A percentile compares a stretch with the other conserved stretches of the same genome.
Evolutionary conservation across 2,329 filamentous ascomycete species (phyloP).

Genomic region (Verticillium albo-atrum): DNA sequence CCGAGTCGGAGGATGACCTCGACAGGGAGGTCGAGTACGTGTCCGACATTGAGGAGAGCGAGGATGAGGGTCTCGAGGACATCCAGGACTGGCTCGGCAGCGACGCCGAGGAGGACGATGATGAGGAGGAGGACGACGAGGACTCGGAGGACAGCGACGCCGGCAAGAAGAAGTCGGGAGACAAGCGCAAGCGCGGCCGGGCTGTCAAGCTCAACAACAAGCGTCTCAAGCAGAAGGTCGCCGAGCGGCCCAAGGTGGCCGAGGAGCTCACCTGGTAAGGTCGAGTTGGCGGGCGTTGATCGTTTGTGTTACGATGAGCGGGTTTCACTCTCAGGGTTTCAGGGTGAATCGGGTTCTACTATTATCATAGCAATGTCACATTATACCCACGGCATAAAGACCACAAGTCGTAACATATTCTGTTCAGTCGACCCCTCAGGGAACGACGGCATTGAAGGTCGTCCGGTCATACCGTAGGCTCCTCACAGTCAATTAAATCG

Average conservation of each 20-base stretch:
- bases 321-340: background rate
- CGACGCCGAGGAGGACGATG: constrained; percentile 55
- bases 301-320: background rate
- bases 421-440: too few relatives aligned
- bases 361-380: background rate
- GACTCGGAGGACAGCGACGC: constrained; percentile 54
- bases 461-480: too few relatives aligned
- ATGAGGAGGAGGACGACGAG: constrained; percentile 52
- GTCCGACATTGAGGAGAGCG: constrained; percentile 81
- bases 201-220: constrained; percentile 43
- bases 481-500: background rate
- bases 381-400: background rate
- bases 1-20: constrained; percentile 60
- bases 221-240: constrained; percentile 36
- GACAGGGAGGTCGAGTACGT: constrained; percentile 87
- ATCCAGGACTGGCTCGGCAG: constrained; percentile 92
- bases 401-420: background rate
- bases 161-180: constrained; percentile 50
- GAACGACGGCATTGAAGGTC: too few relatives aligned
- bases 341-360: background rate
- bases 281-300: background rate
- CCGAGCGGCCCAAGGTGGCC: constrained; percentile 34
- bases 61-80: constrained; percentile 67
- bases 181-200: constrained; percentile 49
- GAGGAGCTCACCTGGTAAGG: constrained; percentile 37